Conservation (phyloP, 108 stramenopile species). For the Pseudonitzschia pungens region DNA sequence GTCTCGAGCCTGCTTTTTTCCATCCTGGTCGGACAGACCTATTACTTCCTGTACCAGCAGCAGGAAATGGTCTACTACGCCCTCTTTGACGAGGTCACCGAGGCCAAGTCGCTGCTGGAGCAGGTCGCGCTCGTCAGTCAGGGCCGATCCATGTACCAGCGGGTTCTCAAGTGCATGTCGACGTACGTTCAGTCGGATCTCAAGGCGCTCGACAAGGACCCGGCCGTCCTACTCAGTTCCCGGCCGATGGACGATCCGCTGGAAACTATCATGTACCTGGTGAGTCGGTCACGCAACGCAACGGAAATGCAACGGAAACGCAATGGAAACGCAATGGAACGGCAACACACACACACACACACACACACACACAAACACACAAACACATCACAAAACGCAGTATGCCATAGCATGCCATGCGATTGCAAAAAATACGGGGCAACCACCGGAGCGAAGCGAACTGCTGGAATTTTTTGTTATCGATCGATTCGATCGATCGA, state of each 20-base stretch:
- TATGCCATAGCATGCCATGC: too few species aligned
- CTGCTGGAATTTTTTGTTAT: too few species aligned
- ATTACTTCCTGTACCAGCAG: slow-evolving; percentile 80
- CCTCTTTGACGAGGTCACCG: slow-evolving; percentile 86
- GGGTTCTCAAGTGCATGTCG: slow-evolving; percentile 44
- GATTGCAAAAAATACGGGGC: too few species aligned
- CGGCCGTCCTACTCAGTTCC: slow-evolving; percentile 62
- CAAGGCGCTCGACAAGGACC: slow-evolving; percentile 58
- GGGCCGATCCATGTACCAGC: slow-evolving; percentile 10
- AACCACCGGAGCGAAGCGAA: too few species aligned
- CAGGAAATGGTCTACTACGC: slow-evolving; percentile 76
- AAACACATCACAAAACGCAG: too few species aligned
- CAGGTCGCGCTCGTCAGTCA: slow-evolving; percentile 79
- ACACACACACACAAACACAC: too few species aligned
- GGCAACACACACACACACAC: too few species aligned
- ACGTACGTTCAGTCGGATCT: slow-evolving; percentile 74
- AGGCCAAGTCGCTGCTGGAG: slow-evolving; percentile 85
- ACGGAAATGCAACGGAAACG: too few species aligned
- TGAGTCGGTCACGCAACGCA: not conserved
- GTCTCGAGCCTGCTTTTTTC: slow-evolving; percentile 70
- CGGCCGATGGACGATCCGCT: slow-evolving; percentile 86
- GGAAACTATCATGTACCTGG: slow-evolving; percentile 83
- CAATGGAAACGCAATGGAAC: too few species aligned
- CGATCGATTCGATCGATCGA: too few species aligned
- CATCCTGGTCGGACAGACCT: slow-evolving; percentile 75